A percentile compares a stretch with the other conserved stretches of the same genome.
phyloP scores from a whole-genome alignment of 129 eudicot genomes.

The Escallonia herrerae region DNA sequence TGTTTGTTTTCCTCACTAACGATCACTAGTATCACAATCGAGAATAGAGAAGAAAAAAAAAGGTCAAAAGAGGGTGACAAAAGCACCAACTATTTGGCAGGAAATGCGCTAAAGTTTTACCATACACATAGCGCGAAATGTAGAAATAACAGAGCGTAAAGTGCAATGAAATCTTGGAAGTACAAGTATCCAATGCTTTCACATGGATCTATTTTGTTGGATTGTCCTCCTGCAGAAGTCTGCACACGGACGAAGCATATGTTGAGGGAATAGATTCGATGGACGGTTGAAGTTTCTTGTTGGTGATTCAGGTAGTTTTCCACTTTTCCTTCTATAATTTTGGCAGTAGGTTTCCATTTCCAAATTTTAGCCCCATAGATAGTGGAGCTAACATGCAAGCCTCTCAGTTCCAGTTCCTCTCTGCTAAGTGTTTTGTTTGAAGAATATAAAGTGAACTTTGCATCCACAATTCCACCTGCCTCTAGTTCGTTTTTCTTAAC shows the following conservation, averaged over 20 bases:
- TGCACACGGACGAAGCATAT: not conserved
- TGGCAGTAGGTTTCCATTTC: conserved; percentile 11
- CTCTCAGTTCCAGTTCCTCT: not conserved
- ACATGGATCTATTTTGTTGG: not conserved
- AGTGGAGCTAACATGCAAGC: conserved; percentile 21
- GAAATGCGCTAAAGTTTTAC: too few species aligned
- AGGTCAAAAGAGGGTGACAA: too few species aligned
- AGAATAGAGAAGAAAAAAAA: too few species aligned
- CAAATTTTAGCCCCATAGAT: not conserved
- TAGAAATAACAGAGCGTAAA: not conserved
- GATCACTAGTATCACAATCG: too few species aligned
- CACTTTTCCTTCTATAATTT: too few species aligned
- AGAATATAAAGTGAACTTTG: conserved; percentile 1
- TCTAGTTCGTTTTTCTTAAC: not conserved
- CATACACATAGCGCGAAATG: not conserved
- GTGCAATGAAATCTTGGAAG: not conserved
- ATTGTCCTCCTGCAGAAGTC: not conserved
- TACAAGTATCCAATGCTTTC: not conserved
- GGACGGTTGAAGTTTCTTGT: not conserved
- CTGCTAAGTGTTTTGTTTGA: not conserved
- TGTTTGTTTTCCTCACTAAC: too few species aligned
- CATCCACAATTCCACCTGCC: not conserved
- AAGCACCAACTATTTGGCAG: not conserved
- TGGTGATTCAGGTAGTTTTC: conserved; percentile 10
- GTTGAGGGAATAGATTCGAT: conserved; percentile 2